phyloP scores from a whole-genome alignment of 2,329 filamentous ascomycete species.

The Epichloe uncinata region DNA sequence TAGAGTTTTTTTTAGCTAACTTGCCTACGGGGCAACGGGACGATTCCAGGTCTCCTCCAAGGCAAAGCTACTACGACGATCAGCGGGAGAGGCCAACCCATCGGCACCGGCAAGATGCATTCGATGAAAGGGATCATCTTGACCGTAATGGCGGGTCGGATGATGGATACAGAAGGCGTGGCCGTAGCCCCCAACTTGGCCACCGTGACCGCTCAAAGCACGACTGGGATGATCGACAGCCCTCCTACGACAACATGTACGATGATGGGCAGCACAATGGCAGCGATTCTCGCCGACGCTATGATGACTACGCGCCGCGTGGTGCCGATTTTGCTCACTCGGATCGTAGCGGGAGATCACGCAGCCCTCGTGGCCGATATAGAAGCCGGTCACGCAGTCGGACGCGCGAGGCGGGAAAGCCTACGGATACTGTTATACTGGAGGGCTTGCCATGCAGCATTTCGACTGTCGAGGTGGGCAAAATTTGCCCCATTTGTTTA shows the following conservation, averaged over 20 bases:
- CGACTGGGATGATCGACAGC: constrained; percentile 17
- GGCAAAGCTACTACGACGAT: constrained; percentile 24
- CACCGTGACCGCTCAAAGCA: constrained; percentile 14
- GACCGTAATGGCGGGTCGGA: constrained; percentile 16
- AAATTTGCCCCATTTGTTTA: constrained; percentile 5
- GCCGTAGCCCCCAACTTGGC: constrained; percentile 5
- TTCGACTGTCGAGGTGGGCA: constrained; percentile 34
- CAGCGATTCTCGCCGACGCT: constrained; percentile 7
- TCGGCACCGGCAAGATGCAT: constrained; percentile 14
- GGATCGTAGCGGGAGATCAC: constrained; percentile 9
- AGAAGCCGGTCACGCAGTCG: constrained; percentile 23
- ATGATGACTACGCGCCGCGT: constrained; percentile 11
- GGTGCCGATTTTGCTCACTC: constrained; percentile 3
- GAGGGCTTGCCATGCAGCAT: constrained; percentile 38
- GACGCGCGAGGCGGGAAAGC: constrained; percentile 24
- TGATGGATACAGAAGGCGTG: constrained; percentile 13
- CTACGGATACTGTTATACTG: constrained; percentile 39
- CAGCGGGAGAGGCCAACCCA: constrained; percentile 16
- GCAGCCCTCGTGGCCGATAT: constrained; percentile 15
- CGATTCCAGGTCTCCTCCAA: constrained; percentile 30
- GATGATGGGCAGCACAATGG: constrained; percentile 21
- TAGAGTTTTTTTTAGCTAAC: constrained; percentile 27
- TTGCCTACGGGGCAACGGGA: constrained; percentile 30
- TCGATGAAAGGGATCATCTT: constrained; percentile 12
- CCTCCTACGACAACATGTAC: constrained; percentile 23